Evolutionary conservation across 805 yeast species (phyloP).

Genomic region (Candida morakotiae): DNA sequence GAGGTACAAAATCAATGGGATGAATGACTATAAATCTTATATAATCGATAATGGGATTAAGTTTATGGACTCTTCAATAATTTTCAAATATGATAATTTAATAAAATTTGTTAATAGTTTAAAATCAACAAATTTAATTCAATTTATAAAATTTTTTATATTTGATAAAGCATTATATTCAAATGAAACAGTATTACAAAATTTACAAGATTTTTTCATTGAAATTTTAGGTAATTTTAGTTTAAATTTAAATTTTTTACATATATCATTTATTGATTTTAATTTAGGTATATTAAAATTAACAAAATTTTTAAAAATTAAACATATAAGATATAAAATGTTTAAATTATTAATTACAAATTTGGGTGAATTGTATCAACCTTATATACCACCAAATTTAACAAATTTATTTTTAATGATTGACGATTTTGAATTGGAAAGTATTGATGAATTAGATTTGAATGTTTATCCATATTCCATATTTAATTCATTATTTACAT

Average conservation of each 20-base stretch:
- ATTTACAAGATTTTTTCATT: slow-evolving; percentile 20
- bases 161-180: slow-evolving; percentile 27
- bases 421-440: slow-evolving; percentile 22
- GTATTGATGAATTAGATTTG: slow-evolving; percentile 12
- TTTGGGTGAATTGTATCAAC: slow-evolving; percentile 18
- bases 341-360: slow-evolving; percentile 28
- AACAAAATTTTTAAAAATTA: slow-evolving; percentile 19
- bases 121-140: slow-evolving; percentile 16
- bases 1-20: slow-evolving; percentile 14
- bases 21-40: slow-evolving; percentile 12
- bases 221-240: slow-evolving; percentile 23
- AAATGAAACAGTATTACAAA: slow-evolving; percentile 6
- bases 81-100: slow-evolving; percentile 16
- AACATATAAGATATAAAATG: slow-evolving; percentile 21
- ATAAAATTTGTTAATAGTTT: slow-evolving; percentile 17
- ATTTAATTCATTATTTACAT: slow-evolving; percentile 21
- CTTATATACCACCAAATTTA: slow-evolving; percentile 22
- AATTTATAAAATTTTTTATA: slow-evolving; percentile 23
- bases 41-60: slow-evolving; percentile 24
- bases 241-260: slow-evolving; percentile 23
- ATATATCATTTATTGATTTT: slow-evolving; percentile 28
- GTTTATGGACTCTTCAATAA: slow-evolving; percentile 27
- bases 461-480: slow-evolving; percentile 15
- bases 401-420: slow-evolving; percentile 31
- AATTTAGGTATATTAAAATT: slow-evolving; percentile 20